Conservation (phyloP, 345 rosid species). For the Gossypioides kirkii region DNA sequence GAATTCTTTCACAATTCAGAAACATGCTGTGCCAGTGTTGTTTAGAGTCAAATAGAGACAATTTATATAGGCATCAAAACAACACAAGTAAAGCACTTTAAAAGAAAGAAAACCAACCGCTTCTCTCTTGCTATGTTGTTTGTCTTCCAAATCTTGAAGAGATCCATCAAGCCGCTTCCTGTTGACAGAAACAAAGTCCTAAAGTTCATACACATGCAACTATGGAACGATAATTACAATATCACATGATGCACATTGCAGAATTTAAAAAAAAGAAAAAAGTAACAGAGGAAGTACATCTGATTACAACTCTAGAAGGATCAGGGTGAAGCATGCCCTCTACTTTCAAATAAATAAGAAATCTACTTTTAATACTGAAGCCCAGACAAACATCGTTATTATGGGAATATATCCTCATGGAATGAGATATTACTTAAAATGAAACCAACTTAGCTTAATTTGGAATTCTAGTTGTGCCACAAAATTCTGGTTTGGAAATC, state of each 20-base stretch:
- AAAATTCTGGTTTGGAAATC: neutral
- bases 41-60: neutral
- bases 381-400: neutral
- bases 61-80: neutral
- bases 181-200: conserved; percentile 7
- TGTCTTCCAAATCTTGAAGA: conserved; percentile 89
- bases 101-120: conserved; percentile 42
- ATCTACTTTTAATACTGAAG: neutral
- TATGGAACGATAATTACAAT: neutral
- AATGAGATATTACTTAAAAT: neutral
- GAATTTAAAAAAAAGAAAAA: neutral
- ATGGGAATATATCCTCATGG: neutral
- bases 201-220: conserved; percentile 5
- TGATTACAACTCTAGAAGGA: too few species aligned
- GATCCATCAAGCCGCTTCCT: conserved; percentile 90
- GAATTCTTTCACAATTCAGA: neutral
- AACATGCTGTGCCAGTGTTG: neutral
- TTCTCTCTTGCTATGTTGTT: conserved; percentile 89
- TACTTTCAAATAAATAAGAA: neutral
- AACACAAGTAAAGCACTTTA: neutral
- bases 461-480: neutral
- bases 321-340: neutral
- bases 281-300: neutral
- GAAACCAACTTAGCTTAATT: neutral
- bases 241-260: neutral